Conservation (phyloP, 331 rosid species). For the Saraca asoca region DNA sequence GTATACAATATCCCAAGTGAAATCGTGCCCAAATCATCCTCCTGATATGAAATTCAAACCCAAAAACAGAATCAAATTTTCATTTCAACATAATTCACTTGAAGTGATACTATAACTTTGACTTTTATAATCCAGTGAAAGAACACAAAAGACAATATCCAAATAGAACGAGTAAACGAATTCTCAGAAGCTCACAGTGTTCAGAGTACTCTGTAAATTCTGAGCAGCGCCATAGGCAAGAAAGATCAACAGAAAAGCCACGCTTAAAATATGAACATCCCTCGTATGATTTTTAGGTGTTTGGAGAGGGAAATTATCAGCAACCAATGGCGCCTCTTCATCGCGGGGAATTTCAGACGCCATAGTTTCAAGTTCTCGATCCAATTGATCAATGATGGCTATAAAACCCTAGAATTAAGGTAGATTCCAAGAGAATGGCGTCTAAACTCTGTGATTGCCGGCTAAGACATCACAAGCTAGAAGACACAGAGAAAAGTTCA, state of each 20-base stretch:
- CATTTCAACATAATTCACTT: background rate
- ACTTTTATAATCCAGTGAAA: background rate
- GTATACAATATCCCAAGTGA: conserved; percentile 79
- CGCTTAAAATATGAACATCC: conserved; percentile 72
- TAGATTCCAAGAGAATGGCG: conserved; percentile 21
- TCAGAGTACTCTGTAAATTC: conserved; percentile 79
- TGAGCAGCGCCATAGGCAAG: conserved; percentile 93
- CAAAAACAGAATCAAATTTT: conserved; percentile 6
- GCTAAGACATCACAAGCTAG: conserved; percentile 22
- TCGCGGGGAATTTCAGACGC: conserved; percentile 46
- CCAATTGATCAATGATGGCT: conserved; percentile 20
- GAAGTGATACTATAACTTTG: background rate
- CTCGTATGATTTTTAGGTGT: conserved; percentile 36
- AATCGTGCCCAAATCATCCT: conserved; percentile 73
- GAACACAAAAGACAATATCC: too few species aligned
- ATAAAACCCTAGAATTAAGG: conserved; percentile 13
- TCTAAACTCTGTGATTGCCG: conserved; percentile 32
- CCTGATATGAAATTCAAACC: conserved; percentile 52
- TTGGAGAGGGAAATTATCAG: conserved; percentile 28
- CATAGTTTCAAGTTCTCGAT: conserved; percentile 40
- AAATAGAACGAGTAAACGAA: background rate
- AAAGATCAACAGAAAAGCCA: conserved; percentile 71
- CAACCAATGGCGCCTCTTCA: conserved; percentile 66
- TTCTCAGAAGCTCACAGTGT: conserved; percentile 55
- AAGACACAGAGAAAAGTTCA: conserved; percentile 18